phyloP scores from a whole-genome alignment of 140 eudicot species.

The Artemisia princeps region DNA sequence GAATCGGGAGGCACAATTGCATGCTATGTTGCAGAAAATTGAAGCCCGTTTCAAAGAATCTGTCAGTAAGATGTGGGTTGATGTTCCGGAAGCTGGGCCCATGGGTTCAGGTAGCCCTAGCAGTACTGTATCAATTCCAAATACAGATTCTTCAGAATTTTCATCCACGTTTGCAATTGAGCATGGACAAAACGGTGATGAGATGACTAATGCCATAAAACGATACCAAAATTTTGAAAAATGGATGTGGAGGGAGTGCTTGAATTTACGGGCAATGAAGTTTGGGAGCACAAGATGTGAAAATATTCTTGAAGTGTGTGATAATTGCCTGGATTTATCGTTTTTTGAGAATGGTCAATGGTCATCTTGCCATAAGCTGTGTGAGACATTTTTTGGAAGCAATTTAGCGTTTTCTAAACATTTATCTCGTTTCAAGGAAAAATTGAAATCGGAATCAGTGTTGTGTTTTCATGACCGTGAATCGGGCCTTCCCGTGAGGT shows the following conservation, averaged over 20 bases:
- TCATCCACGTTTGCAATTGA: conserved; percentile 49
- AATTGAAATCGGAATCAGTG: conserved; percentile 22
- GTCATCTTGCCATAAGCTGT: conserved; percentile 40
- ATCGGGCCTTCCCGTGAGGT: conserved; percentile 36
- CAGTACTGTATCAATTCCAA: conserved; percentile 30
- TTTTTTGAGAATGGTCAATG: conserved; percentile 43
- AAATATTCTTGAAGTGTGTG: conserved; percentile 49
- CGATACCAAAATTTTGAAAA: conserved; percentile 56
- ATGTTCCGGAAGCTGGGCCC: conserved; percentile 16
- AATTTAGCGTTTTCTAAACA: conserved; percentile 35
- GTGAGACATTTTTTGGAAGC: conserved; percentile 7
- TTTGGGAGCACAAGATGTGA: conserved; percentile 42
- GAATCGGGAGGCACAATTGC: conserved; percentile 68
- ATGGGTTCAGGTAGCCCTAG: conserved; percentile 28
- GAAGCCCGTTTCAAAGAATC: conserved; percentile 55
- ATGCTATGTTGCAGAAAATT: conserved; percentile 61
- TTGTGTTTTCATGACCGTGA: conserved; percentile 21
- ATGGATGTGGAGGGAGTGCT: conserved; percentile 85
- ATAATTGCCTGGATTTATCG: conserved; percentile 42
- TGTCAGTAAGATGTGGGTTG: conserved; percentile 24
- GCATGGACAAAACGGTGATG: conserved; percentile 34
- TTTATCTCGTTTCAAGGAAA: conserved; percentile 40
- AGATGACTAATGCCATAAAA: conserved; percentile 34
- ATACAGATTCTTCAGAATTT: conserved; percentile 26
- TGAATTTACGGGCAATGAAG: conserved; percentile 46